phyloP scores from a whole-genome alignment of 768 basidiomycete genomes.

The Tulasnella sp. region DNA sequence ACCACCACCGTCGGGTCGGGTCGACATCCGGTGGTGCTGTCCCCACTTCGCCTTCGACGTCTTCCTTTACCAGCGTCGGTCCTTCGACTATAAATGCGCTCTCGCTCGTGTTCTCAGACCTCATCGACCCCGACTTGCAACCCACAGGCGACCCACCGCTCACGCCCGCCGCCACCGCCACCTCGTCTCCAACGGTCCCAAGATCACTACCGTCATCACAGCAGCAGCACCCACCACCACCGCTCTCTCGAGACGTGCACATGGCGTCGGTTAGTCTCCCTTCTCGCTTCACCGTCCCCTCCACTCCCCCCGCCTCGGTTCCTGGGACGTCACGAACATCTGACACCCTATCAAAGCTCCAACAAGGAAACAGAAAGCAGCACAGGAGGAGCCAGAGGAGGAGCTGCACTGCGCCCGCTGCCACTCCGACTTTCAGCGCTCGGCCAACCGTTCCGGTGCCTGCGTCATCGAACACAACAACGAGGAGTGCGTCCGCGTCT shows the following conservation, averaged over 20 bases:
- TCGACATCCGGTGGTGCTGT: background rate
- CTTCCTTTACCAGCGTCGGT: background rate
- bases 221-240: background rate
- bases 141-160: background rate
- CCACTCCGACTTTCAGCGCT: conserved; percentile 2
- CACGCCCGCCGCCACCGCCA: background rate
- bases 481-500: background rate
- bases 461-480: conserved; percentile 11
- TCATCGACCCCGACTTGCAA: background rate
- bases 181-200: background rate
- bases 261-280: background rate
- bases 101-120: background rate
- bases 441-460: background rate
- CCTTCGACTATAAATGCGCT: background rate
- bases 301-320: background rate
- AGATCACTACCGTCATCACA: background rate
- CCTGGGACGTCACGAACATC: background rate
- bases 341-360: background rate
- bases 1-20: background rate
- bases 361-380: background rate
- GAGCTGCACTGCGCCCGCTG: conserved; percentile 8
- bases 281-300: background rate
- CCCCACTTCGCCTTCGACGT: background rate
- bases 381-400: background rate
- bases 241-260: background rate